A percentile compares a stretch with the other conserved stretches of the same genome.
Conservation (phyloP, 352 stramenopile species). For the Pythium apleroticum region DNA sequence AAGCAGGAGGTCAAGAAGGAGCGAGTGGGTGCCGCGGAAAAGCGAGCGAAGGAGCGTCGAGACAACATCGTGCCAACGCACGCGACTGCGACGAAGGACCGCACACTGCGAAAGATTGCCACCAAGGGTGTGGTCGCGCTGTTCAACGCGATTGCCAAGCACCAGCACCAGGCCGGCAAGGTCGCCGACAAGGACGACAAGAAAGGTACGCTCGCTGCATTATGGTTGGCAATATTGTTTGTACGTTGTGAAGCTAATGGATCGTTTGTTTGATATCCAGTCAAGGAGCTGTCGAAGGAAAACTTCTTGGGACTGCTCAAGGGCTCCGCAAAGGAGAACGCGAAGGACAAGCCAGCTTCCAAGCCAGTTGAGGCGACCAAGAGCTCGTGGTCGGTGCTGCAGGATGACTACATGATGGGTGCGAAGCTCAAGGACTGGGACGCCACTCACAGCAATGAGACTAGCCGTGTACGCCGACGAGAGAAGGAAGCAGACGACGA, state of each 20-base stretch:
- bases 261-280: slow-evolving; percentile 21
- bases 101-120: slow-evolving; percentile 71
- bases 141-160: slow-evolving; percentile 87
- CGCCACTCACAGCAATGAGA: slow-evolving; percentile 32
- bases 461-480: slow-evolving; percentile 20
- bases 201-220: slow-evolving; percentile 43
- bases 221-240: slow-evolving; percentile 1
- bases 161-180: slow-evolving; percentile 72
- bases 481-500: slow-evolving; percentile 35
- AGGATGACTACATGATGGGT: slow-evolving; percentile 87
- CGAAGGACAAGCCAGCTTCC: slow-evolving; percentile 17
- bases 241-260: neutral
- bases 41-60: slow-evolving; percentile 72
- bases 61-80: slow-evolving; percentile 71
- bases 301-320: slow-evolving; percentile 82
- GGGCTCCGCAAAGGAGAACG: slow-evolving; percentile 34
- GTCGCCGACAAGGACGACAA: slow-evolving; percentile 66
- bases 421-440: slow-evolving; percentile 88
- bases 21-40: slow-evolving; percentile 68
- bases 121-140: slow-evolving; percentile 85
- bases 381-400: slow-evolving; percentile 78
- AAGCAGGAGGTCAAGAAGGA: slow-evolving; percentile 72
- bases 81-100: slow-evolving; percentile 60
- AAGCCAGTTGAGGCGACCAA: slow-evolving; percentile 38
- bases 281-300: slow-evolving; percentile 86